Evolutionary conservation across 306 rosid species (phyloP), one percentile per base, ranked within the genome.

Genomic region (Pterocarpus santalinus): DNA sequence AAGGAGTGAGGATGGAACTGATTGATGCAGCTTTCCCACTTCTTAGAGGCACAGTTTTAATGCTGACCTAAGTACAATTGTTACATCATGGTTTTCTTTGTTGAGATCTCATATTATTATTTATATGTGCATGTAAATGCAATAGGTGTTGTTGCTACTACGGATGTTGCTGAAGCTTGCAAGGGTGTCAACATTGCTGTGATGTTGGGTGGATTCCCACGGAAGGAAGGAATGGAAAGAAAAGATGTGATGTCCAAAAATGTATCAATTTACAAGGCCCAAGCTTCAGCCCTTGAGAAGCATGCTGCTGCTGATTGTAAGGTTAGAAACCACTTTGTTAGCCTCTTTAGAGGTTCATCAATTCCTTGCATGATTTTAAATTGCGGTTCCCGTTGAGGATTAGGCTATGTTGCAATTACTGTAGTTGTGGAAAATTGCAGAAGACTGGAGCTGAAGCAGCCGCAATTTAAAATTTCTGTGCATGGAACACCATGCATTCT

Each of bases 181-280:
- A 78, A 77, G 39, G 91, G 72, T 73, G 92, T 91, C 14, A 85
- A 91, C 62, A 73, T 93, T 75, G 97, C 91, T 11, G 82, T 93
- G 51, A 93, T 93, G 96, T 84, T 93, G 22, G 94, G 94, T 66
- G 92, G 97, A 60, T 85, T 90, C 76, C 92, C 90, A 0, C 32
- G 94, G 52, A 93, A 89, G 70, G 97, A 93, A 90, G 97, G 92
- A 80, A 91, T 91, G 96, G 96, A 91, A 84, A 91, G 97, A 69
- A 91, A 88, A 71, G 94, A 90, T 83, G 87, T 93, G 51, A 87
- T 93, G 92, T 87, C 96, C 0, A 90, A 86, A 61, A 93, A 91
- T 84, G 92, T 93, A 0, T 91, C 90, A 0, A 91, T 91, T 55
- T 93, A 91, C 85, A 91, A 91, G 89, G 90, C 88, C 72, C 96